These are phyloP conservation scores for Termitomyces sp. DNA, from an alignment of 768 basidiomycete genomes.

Conservation along the genomic window DNA sequence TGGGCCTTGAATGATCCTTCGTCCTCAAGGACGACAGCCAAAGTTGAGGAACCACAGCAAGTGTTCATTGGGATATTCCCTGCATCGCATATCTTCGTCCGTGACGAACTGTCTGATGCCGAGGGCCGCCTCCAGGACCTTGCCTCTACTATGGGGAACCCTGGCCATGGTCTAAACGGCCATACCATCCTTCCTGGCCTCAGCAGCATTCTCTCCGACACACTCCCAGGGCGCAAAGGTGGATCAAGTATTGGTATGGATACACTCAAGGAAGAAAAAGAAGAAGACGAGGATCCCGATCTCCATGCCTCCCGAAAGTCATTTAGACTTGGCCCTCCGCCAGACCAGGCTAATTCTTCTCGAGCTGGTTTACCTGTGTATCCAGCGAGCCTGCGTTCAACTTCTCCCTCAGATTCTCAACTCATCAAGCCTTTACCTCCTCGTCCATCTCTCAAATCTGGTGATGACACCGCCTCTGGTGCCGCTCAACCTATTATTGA, in stretches of 20 bases:
- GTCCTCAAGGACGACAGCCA: constrained; percentile 42
- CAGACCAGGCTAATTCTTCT: constrained; percentile 69
- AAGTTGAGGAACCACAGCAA: constrained; percentile 73
- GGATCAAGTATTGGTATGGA: constrained; percentile 46
- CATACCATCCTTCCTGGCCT: constrained; percentile 23
- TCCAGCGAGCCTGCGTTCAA: constrained; percentile 69
- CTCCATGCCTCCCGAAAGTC: constrained; percentile 43
- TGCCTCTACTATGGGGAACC: constrained; percentile 43
- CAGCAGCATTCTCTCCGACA: constrained; percentile 38
- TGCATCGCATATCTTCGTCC: constrained; percentile 79
- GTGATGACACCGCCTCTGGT: constrained; percentile 88
- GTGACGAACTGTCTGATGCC: constrained; percentile 83
- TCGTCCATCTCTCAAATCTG: constrained; percentile 90
- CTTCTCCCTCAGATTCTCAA: constrained; percentile 59
- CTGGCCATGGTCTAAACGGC: constrained; percentile 23
- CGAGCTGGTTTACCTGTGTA: constrained; percentile 71
- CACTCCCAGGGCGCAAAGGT: constrained; percentile 41
- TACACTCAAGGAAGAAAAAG: constrained; percentile 53
- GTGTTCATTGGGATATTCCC: constrained; percentile 96
- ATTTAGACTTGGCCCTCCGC: constrained; percentile 67
- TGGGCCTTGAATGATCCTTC: constrained; percentile 63
- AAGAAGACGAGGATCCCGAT: constrained; percentile 56
- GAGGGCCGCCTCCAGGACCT: constrained; percentile 80
- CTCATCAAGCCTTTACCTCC: constrained; percentile 74
- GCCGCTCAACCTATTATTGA: constrained; percentile 86